Base-by-base conservation (phyloP, 164 flowering plant species). In the Annona squamosa region DNA sequence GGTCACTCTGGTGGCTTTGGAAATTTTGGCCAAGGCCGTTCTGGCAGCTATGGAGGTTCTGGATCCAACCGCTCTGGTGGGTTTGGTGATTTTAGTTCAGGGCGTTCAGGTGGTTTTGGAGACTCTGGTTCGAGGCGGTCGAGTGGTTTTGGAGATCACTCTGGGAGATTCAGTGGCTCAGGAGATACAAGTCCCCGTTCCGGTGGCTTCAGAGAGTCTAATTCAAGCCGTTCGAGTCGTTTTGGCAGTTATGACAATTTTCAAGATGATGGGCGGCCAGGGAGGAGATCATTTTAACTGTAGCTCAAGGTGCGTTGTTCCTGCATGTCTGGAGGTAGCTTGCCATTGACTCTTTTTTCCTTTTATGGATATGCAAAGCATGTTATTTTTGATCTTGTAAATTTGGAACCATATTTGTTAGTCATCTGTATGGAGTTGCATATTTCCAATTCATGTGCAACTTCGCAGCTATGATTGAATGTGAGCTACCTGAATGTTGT, bases 1-100 rank as follows among this genome's bases (percentile, higher is more conserved):
- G 82, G 87, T 6, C 76, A 81, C 61, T 78, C 68, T 74, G 81
- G 85, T 70, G 72, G 73, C 17, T 82, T 77, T 77, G 84, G 82
- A 43, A 79, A 76, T 48, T 63, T 71, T 12, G 48, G 72, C 46
- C 74, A 74, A 19, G 82, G 86, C 46, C 76, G 77, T 4, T 72
- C 76, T 18, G 78, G 84, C 10, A 72, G 77, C 2, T 73, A 62
- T 73, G 80, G 82, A 5, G 18, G 71, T 67, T 56, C 74, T 65
- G 47, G 78, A 18, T 9, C 62, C 4, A 48, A 61, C 48, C 69
- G 77, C 4, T 78, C 71, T 63, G 69, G 77, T 48, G 67, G 57
- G n/a, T 79, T 52, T 79, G 84, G 84, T 56, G 81, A 78, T 12
- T 79, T 76, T 66, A 74, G 83, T 4, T 75, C 48, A 46, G 77